Conservation (phyloP, 805 yeast genomes). For the Candida arabinofermentans region DNA sequence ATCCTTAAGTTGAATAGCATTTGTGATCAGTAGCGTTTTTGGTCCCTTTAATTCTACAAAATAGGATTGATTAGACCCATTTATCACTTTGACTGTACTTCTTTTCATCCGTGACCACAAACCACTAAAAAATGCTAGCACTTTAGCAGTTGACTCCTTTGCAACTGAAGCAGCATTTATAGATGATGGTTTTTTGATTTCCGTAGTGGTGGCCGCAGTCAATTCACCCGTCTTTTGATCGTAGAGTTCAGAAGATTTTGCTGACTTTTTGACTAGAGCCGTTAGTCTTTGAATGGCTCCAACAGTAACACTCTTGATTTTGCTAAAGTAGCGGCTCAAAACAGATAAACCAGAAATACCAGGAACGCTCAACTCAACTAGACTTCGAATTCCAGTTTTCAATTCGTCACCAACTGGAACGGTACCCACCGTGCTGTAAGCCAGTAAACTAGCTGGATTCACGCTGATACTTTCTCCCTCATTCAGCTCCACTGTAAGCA, state of each 20-base stretch:
- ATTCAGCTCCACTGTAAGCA: slow-evolving; percentile 33
- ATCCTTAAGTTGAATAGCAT: slow-evolving; percentile 24
- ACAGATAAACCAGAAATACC: slow-evolving; percentile 9
- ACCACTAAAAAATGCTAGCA: background rate
- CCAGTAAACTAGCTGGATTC: slow-evolving; percentile 38
- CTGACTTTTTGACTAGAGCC: background rate
- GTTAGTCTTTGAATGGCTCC: background rate
- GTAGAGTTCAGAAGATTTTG: background rate
- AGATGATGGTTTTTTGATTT: background rate
- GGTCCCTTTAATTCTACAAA: slow-evolving; percentile 31
- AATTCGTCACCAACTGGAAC: slow-evolving; percentile 5
- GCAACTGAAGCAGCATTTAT: background rate
- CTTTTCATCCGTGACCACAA: slow-evolving; percentile 1
- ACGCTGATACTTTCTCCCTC: slow-evolving; percentile 37
- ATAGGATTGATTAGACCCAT: slow-evolving; percentile 21
- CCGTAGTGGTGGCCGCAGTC: background rate
- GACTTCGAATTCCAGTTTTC: slow-evolving; percentile 11
- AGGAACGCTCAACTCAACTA: slow-evolving; percentile 25
- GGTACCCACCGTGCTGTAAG: slow-evolving; percentile 21
- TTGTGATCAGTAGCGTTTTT: slow-evolving; percentile 26
- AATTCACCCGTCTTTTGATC: background rate
- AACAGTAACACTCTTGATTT: background rate
- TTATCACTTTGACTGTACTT: slow-evolving; percentile 7
- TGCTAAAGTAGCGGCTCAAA: background rate
- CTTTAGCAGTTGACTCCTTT: background rate